Conservation (phyloP, 1,139 yeast genomes). For the Kodamaea suecica region DNA sequence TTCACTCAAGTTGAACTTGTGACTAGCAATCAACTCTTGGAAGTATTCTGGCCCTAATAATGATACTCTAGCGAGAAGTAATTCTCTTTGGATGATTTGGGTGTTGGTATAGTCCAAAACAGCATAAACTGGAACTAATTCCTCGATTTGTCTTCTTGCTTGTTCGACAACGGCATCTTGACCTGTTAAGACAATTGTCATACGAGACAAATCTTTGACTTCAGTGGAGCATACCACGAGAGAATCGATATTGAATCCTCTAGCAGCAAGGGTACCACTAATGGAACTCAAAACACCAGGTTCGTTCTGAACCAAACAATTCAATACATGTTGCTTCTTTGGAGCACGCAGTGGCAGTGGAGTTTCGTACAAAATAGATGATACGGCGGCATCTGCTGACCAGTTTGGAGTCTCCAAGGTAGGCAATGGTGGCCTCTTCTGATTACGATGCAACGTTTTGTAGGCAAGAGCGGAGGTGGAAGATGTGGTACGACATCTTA, state of each 20-base stretch:
- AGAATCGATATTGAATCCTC: slow-evolving; percentile 97
- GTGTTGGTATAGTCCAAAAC: slow-evolving; percentile 91
- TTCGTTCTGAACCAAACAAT: slow-evolving; percentile 96
- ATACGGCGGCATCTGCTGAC: slow-evolving; percentile 95
- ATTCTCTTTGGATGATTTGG: slow-evolving; percentile 86
- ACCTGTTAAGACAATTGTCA: slow-evolving; percentile 94
- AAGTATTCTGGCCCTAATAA: slow-evolving; percentile 95
- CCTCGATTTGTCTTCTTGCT: slow-evolving; percentile 98
- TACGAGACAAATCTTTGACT: slow-evolving; percentile 89
- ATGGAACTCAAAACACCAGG: slow-evolving; percentile 95
- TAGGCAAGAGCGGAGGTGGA: slow-evolving; percentile 96
- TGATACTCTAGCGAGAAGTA: slow-evolving; percentile 86
- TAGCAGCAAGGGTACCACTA: slow-evolving; percentile 93
- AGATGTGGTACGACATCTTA: slow-evolving; percentile 38
- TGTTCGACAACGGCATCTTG: slow-evolving; percentile 96
- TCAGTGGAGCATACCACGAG: slow-evolving; percentile 96
- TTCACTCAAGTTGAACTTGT: slow-evolving; percentile 48
- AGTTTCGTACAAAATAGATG: slow-evolving; percentile 90
- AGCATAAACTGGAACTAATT: slow-evolving; percentile 96
- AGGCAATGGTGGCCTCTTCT: slow-evolving; percentile 87
- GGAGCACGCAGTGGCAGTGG: slow-evolving; percentile 73
- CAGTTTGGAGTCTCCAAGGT: slow-evolving; percentile 93
- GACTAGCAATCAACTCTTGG: slow-evolving; percentile 89
- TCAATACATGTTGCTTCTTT: slow-evolving; percentile 80
- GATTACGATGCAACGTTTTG: slow-evolving; percentile 84